Evolutionary conservation across 164 flowering plant genomes (phyloP).

Genomic region (Liriodendron chinense): DNA sequence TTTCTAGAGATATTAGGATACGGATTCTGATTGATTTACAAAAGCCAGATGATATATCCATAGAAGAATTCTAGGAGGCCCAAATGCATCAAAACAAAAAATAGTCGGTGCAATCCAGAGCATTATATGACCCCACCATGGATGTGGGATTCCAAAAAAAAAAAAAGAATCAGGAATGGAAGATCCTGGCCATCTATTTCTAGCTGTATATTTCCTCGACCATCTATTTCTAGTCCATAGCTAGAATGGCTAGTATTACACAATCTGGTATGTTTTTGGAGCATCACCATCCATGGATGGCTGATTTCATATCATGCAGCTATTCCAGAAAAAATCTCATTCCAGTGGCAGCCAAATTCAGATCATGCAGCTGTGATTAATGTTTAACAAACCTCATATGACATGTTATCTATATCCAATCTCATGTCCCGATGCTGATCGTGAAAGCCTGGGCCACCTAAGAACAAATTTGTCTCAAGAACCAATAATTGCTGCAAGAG

Average conservation of each 20-base stretch:
- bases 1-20: too few relatives aligned
- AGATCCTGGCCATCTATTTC: not conserved
- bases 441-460: slow-evolving; percentile 56
- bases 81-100: not conserved
- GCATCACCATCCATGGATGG: not conserved
- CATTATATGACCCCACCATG: not conserved
- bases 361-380: not conserved
- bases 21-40: too few relatives aligned
- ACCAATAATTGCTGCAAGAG: slow-evolving; percentile 65
- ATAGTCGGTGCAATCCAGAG: not conserved
- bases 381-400: slow-evolving; percentile 77
- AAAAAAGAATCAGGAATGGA: not conserved
- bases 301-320: not conserved
- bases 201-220: too few relatives aligned
- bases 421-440: slow-evolving; percentile 98
- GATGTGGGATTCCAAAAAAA: not conserved
- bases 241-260: not conserved
- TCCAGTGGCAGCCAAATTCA: not conserved
- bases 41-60: too few relatives aligned
- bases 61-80: too few relatives aligned
- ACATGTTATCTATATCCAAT: slow-evolving; percentile 95
- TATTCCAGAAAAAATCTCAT: not conserved
- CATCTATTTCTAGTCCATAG: not conserved
- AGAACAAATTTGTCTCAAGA: slow-evolving; percentile 69
- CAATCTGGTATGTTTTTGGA: not conserved